Conservation (phyloP, 371 early-diverging fungal genomes). For the Mucor circinelloides region DNA sequence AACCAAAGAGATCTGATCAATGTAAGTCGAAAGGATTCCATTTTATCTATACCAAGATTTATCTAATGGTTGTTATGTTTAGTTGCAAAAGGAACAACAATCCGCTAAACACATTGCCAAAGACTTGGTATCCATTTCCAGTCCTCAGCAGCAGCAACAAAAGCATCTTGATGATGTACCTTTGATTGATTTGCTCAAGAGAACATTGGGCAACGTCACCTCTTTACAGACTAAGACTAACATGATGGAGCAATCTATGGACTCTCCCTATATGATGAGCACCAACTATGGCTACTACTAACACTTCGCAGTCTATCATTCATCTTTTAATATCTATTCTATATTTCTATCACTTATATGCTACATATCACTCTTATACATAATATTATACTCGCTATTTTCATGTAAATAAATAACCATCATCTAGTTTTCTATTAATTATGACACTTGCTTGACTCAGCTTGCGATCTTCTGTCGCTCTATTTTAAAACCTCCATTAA, state of each 20-base stretch:
- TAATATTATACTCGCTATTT: no score
- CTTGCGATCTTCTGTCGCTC: no score
- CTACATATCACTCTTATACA: no score
- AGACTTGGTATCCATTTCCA: constrained; percentile 5
- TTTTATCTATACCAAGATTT: background rate
- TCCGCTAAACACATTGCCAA: constrained; percentile 11
- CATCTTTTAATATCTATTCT: background rate
- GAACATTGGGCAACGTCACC: background rate
- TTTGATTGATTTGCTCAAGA: constrained; percentile 1
- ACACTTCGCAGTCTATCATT: background rate
- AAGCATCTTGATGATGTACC: background rate
- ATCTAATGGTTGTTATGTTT: no score
- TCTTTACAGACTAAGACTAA: background rate
- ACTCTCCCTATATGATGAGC: background rate
- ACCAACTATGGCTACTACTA: background rate
- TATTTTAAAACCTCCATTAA: no score
- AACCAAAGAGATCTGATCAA: background rate
- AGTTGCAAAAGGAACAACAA: constrained; percentile 14
- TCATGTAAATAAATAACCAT: no score
- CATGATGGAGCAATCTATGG: constrained; percentile 8
- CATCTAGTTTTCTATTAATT: no score
- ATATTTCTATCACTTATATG: background rate
- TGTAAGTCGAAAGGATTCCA: background rate
- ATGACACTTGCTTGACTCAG: no score
- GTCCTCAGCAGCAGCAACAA: background rate